These are phyloP conservation scores for Fusarium sp. DNA, from an alignment of 2,329 filamentous ascomycete species.

Conservation along the genomic window DNA sequence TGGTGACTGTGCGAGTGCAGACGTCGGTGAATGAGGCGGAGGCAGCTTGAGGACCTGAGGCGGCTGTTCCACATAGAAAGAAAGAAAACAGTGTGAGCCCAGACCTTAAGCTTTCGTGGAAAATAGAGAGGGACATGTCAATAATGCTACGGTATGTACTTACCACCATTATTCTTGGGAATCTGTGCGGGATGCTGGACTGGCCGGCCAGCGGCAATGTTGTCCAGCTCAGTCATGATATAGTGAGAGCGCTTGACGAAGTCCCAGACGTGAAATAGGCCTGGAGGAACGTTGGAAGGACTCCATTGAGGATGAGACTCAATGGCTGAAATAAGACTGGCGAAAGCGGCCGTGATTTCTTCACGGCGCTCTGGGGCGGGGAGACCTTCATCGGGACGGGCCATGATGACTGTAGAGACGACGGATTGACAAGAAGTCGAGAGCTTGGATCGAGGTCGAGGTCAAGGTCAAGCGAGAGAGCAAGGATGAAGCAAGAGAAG, in stretches of 20 bases:
- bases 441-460: too few species aligned
- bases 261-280: constrained; percentile 59
- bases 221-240: constrained; percentile 60
- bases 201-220: constrained; percentile 54
- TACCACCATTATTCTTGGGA: constrained; percentile 49
- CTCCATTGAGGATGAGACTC: constrained; percentile 52
- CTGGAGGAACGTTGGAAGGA: constrained; percentile 47
- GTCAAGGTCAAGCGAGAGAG: too few species aligned
- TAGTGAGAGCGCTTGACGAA: constrained; percentile 60
- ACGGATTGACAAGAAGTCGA: too few species aligned
- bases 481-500: background rate
- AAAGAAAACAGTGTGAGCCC: background rate
- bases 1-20: constrained; percentile 50
- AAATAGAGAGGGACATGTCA: background rate
- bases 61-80: constrained; percentile 28
- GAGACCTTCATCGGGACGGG: constrained; percentile 28
- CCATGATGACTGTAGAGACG: constrained; percentile 26
- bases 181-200: constrained; percentile 57
- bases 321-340: constrained; percentile 51
- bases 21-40: constrained; percentile 52
- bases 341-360: constrained; percentile 47
- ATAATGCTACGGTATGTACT: constrained; percentile 18
- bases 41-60: constrained; percentile 43
- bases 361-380: constrained; percentile 49
- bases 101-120: background rate